A percentile compares a stretch with the other conserved stretches of the same genome.
Conservation (phyloP, 352 stramenopile genomes). For the Phytopythium ostracodes region DNA sequence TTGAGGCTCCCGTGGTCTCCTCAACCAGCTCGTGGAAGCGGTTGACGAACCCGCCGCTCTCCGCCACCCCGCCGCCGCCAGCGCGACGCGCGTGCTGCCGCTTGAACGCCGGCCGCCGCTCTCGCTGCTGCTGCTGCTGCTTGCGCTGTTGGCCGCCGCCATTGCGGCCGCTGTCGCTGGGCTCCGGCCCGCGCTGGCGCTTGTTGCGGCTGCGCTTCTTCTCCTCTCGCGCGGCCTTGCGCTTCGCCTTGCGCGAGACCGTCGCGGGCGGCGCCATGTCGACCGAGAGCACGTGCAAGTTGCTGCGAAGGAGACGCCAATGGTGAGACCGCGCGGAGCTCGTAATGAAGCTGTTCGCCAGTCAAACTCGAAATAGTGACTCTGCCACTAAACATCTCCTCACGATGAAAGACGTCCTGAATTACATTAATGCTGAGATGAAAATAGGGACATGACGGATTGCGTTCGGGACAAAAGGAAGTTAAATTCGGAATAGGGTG, state of each 20-base stretch:
- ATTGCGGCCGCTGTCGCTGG: too few species aligned
- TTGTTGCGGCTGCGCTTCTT: conserved; percentile 77
- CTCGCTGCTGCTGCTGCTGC: conserved; percentile 9
- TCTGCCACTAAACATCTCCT: neutral
- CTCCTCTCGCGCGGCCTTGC: conserved; percentile 70
- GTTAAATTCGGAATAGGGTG: conserved; percentile 5
- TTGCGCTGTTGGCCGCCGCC: conserved; percentile 7
- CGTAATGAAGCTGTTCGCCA: neutral
- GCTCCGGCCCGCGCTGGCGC: conserved; percentile 28
- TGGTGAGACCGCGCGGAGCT: neutral
- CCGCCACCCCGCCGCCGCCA: conserved; percentile 2
- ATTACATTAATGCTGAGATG: too few species aligned
- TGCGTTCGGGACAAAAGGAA: neutral
- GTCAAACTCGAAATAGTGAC: neutral
- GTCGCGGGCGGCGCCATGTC: conserved; percentile 20
- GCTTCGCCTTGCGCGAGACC: conserved; percentile 69
- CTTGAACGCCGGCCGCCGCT: conserved; percentile 6
- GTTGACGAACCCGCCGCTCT: conserved; percentile 40
- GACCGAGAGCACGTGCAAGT: too few species aligned
- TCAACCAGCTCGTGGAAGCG: conserved; percentile 79
- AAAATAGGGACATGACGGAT: too few species aligned
- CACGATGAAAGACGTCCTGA: too few species aligned
- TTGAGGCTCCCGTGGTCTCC: conserved; percentile 44
- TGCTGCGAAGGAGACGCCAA: neutral
- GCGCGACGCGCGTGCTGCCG: conserved; percentile 9